Evolutionary conservation across 2,329 filamentous ascomycete species (phyloP), one percentile per base, ranked within the genome.

Genomic region (Beauveria scarabaeidicola): DNA sequence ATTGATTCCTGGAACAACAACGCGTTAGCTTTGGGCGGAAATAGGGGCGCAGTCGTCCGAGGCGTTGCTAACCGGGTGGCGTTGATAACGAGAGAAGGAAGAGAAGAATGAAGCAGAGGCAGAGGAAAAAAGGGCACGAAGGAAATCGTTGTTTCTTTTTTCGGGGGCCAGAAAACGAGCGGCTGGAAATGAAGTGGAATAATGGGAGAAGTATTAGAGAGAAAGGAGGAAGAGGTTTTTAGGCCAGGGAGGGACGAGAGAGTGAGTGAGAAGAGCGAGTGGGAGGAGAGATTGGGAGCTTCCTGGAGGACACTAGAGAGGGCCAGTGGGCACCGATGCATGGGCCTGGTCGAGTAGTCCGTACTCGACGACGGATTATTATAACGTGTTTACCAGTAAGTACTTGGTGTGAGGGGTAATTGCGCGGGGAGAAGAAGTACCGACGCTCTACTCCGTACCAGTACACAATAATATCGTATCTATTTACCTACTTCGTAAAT

Each of bases 131-230:
- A 29, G 17, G 38, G 41, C 11, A 51, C 25, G 38, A 54, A 15
- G 15, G 21, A 29, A 40, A 29, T 47, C 32, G 25, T 11, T 51
- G 13, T 40, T 52, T 59, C n/a, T 48, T 53, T 27, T 50, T 54
- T 50, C 44, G 43, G 32, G 23, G 48, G 52, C 58, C 58, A 60
- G 46, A 32, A 60, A 60, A 60, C 58, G 58, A 60, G 58, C 58
- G 58, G 58, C 58, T 60, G 58, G 58, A 60, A 60, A 50, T 38
- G 58, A 55, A 60, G 46, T 60, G 43, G 52, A 43, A 40, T 36
- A 50, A 46, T 50, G 36, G 52, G 36, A 41, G 15, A 46, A 41
- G 23, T 29, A 36, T 46, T 36, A 32, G 38, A 46, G 40, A 52
- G 52, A 60, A 60, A 60, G 44, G 32, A 60, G 44, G 52, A 60